phyloP scores from a whole-genome alignment of 768 basidiomycete genomes.

The Phallus indusiatus region DNA sequence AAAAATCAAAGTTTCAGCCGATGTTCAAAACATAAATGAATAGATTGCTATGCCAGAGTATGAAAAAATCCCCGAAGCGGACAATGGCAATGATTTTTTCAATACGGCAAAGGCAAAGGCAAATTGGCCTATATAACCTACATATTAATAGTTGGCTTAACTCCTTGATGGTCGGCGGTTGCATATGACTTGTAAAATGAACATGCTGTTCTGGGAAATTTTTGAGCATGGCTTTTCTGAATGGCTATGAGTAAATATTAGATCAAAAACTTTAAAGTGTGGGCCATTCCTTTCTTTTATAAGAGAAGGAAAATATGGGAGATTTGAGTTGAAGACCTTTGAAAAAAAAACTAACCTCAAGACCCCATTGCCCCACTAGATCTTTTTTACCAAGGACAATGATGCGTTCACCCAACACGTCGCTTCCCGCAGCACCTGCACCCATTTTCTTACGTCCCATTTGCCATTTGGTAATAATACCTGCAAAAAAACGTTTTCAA shows the following conservation, averaged over 20 bases:
- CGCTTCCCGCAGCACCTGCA: slow-evolving; percentile 1
- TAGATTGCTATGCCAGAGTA: slow-evolving; percentile 7
- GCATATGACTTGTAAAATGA: slow-evolving; percentile 9
- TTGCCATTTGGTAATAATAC: slow-evolving; percentile 7
- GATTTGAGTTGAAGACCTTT: neutral
- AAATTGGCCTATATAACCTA: neutral
- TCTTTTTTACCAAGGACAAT: slow-evolving; percentile 92
- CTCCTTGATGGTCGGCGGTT: slow-evolving; percentile 1
- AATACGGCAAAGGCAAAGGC: too few species aligned
- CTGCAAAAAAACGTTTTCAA: neutral
- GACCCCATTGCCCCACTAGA: slow-evolving; percentile 79
- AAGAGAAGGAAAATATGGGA: neutral
- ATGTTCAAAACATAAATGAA: too few species aligned
- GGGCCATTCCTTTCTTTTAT: neutral
- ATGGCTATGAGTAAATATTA: slow-evolving; percentile 40
- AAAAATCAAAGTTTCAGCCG: neutral
- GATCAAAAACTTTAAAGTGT: slow-evolving; percentile 10
- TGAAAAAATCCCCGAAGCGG: slow-evolving; percentile 62
- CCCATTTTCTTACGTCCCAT: slow-evolving; percentile 3
- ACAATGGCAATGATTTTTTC: slow-evolving; percentile 36
- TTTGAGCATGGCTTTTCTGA: slow-evolving; percentile 57
- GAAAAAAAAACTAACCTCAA: slow-evolving; percentile 57
- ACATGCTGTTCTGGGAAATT: slow-evolving; percentile 63
- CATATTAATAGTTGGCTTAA: slow-evolving; percentile 4
- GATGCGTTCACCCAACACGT: slow-evolving; percentile 61